Base-by-base conservation (phyloP, 352 stramenopile species). In the Globisporangium nodosum region DNA sequence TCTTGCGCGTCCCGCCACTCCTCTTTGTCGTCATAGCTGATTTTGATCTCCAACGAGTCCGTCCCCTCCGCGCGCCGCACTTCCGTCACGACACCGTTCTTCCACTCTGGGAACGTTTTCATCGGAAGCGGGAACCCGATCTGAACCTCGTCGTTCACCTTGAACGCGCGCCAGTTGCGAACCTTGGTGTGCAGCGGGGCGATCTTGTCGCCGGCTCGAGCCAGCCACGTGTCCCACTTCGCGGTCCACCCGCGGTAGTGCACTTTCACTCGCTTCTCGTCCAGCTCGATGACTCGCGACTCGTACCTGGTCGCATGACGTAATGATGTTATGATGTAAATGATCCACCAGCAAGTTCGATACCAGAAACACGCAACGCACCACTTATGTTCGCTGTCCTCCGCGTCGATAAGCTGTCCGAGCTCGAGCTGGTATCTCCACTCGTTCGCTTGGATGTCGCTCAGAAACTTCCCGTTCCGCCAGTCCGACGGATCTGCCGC, bases 161-260 rank as follows among this genome's bases (percentile, higher is more conserved):
- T 55, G 48, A 94, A 90, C 15, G 71, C 66, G 18, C 85, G 76
- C 85, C 85, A 94, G 54, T 91, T 87, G 6, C 35, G 65, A 27
- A 92, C 78, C 24, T 74, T 69, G 3, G 95, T 97, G 54, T 97
- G 84, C 54, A 98, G 92, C 2, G 89, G 91, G 30, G 87, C 80
- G 33, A 99, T 69, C 8, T 95, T 80, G 15, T 81, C 60, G 12
- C 95, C 98, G 58, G 91, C 76, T 33, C 79, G 87, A 6, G 77
- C 63, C 27, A 99, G 72, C 94, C 94, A 98, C 70, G 99, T 95
- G 70, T 99, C 96, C 97, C 97, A 99, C 59, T 97, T 92, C 12
- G 83, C 60, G 3, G 97, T 97, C 96, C 96, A 99, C 7, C 96
- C 96, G 56, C 98, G 97, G 66, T 98, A 99, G 67, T 98, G 95